phyloP scores from a whole-genome alignment of 805 yeast species.

The Kuraishia hungarica region DNA sequence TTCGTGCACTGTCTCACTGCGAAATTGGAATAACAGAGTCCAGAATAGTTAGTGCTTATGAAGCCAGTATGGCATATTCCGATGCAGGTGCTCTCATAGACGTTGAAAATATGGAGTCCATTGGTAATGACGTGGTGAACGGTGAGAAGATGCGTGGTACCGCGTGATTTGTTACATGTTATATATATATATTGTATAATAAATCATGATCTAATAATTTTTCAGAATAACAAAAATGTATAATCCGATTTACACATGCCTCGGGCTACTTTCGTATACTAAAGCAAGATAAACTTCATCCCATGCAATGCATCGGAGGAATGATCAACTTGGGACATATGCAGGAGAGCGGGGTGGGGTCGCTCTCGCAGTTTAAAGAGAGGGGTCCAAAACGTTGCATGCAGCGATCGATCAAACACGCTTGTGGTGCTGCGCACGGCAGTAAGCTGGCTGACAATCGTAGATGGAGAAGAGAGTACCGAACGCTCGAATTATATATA shows the following conservation, averaged over 20 bases:
- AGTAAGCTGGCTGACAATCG: background rate
- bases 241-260: no score
- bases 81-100: conserved; percentile 65
- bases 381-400: background rate
- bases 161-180: no score
- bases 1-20: conserved; percentile 72
- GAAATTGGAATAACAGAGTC: conserved; percentile 84
- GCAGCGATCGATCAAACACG: background rate
- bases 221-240: no score
- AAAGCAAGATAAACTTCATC: no score
- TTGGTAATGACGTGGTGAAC: conserved; percentile 66
- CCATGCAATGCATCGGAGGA: background rate
- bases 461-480: background rate
- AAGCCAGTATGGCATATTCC: conserved; percentile 75
- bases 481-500: no score
- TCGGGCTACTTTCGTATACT: no score
- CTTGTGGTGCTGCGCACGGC: background rate
- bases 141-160: conserved; percentile 70
- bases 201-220: no score
- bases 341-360: background rate
- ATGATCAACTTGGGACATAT: background rate
- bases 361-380: background rate
- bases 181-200: no score
- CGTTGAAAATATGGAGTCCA: conserved; percentile 59
- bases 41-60: conserved; percentile 75